Evolutionary conservation across 257 asterid genomes (phyloP), one percentile per base, ranked within the genome.

Genomic region (Solanum chmielewskii): DNA sequence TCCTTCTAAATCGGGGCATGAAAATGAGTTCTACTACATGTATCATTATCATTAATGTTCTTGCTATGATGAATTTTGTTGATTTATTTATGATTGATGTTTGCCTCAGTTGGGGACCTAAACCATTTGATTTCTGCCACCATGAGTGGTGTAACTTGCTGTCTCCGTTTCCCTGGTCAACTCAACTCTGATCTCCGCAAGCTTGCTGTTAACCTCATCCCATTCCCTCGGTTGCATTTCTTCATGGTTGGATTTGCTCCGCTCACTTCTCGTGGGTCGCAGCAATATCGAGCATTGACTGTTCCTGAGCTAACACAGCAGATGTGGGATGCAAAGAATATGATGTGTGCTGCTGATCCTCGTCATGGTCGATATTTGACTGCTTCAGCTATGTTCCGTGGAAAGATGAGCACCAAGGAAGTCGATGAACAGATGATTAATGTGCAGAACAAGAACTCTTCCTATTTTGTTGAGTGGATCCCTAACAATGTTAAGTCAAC

Each of bases 121-220:
- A 81, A 81, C 85, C 85, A 81, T 81, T 81, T 81, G 85, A 81
- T 81, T 49, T 81, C 85, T 81, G 85, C 85, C 69, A 81, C 85
- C 44, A 81, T 81, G 69, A 81, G 85, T 81, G 85, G 85, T 18
- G 85, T 81, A 81, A 81, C 85, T 47, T 81, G 85, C 45, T 81
- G 85, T 81, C 85, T 81, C 85, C 85, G 85, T 31, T 81, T 81
- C 85, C 85, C 85, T 81, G 85, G 85, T 81, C 85, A 81, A 29
- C 85, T 81, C 85, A 81, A 81, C 44, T 81, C 85, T 49, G 85
- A 81, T 81, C 85, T 81, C 69, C 85, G 85, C 85, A 81, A 81
- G 85, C 85, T 81, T 49, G 85, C 85, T 29, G 85, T 81, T 81
- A 81, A 81, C 45, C 85, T 81, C 69, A 81, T 81, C 31, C 85